Percentiles rank a stretch among this genome's conserved stretches.
phyloP scores from a whole-genome alignment of 1,139 yeast genomes.

The Kazachstania sp. region DNA sequence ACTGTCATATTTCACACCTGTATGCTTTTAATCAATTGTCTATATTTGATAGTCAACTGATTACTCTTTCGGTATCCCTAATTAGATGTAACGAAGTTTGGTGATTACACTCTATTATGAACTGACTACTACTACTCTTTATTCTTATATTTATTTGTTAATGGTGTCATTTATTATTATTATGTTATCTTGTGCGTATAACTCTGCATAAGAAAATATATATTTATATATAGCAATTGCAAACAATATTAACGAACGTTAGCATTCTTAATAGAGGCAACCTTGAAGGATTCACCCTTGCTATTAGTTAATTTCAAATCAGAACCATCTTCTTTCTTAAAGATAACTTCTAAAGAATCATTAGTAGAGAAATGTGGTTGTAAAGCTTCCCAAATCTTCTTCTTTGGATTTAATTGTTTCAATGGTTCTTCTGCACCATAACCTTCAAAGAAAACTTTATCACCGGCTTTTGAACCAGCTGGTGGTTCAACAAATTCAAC shows the following conservation, averaged over 20 bases:
- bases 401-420: slow-evolving; percentile 92
- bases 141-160: no score
- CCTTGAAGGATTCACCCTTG: slow-evolving; percentile 66
- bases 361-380: slow-evolving; percentile 87
- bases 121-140: no score
- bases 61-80: no score
- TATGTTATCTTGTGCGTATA: no score
- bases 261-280: slow-evolving; percentile 58
- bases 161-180: no score
- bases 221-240: not conserved
- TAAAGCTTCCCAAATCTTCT: slow-evolving; percentile 92
- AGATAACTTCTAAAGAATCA: slow-evolving; percentile 67
- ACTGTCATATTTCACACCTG: no score
- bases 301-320: slow-evolving; percentile 70
- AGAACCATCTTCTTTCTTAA: slow-evolving; percentile 56
- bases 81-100: no score
- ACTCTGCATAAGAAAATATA: not conserved
- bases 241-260: slow-evolving; percentile 50
- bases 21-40: no score
- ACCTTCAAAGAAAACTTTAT: slow-evolving; percentile 89
- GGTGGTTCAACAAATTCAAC: slow-evolving; percentile 97
- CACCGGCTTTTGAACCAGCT: slow-evolving; percentile 90
- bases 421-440: slow-evolving; percentile 76
- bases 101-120: no score
- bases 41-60: no score